phyloP scores from a whole-genome alignment of 176 grass and related monocot species.

The Triticum aestivum region IWGSC_CS_RefSeq_v2.1 NC_057814.1:119938701-119939200 shows the following conservation, averaged over 20 bases:
- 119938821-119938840: background rate
- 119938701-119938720: too few relatives aligned
- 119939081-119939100: background rate
- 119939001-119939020: background rate
- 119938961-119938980: background rate
- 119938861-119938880: background rate
- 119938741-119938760: too few relatives aligned
- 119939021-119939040: background rate
- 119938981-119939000: background rate
- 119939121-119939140: background rate
- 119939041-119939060: background rate
- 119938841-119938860: background rate
- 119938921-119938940: background rate
- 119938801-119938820: background rate
- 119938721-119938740: too few relatives aligned
- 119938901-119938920: background rate
- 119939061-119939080: background rate
- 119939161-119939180: slow-evolving; percentile 2
- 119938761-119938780: too few relatives aligned
- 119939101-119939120: background rate
- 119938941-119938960: background rate
- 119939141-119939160: slow-evolving; percentile 9
- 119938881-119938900: background rate
- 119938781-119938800: background rate
- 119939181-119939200: background rate